A percentile compares a stretch with the other conserved stretches of the same genome.
These are phyloP conservation scores for Candida fluviatilis DNA, from an alignment of 805 yeast species.

Conservation along the genomic window DNA sequence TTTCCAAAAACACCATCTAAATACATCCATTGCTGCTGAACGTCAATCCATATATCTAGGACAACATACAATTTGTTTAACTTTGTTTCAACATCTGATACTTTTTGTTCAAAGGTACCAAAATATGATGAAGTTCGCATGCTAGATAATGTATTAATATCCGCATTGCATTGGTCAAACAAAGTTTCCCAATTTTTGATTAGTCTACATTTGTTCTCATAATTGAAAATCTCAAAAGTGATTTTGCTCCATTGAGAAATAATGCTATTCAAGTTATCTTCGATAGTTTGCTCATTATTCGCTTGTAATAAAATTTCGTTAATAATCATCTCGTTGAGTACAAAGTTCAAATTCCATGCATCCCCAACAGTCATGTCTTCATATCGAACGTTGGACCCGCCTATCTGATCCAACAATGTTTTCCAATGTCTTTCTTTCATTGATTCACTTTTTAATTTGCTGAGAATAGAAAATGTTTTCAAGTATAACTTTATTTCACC, in stretches of 20 bases:
- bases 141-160: slow-evolving; percentile 57
- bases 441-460: slow-evolving; percentile 50
- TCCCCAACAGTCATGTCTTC: slow-evolving; percentile 47
- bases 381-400: slow-evolving; percentile 13
- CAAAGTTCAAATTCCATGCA: slow-evolving; percentile 55
- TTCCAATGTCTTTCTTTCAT: slow-evolving; percentile 70
- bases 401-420: slow-evolving; percentile 34
- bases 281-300: slow-evolving; percentile 64
- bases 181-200: slow-evolving; percentile 66
- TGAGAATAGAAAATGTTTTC: slow-evolving; percentile 34
- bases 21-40: slow-evolving; percentile 86
- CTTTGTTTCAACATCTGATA: slow-evolving; percentile 50
- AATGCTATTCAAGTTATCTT: slow-evolving; percentile 50
- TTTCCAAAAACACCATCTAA: slow-evolving; percentile 71
- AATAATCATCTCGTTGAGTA: slow-evolving; percentile 41
- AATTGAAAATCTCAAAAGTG: slow-evolving; percentile 51
- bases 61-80: slow-evolving; percentile 49
- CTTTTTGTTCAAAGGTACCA: slow-evolving; percentile 55
- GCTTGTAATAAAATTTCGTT: slow-evolving; percentile 57
- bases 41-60: slow-evolving; percentile 73
- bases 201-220: slow-evolving; percentile 47
- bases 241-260: slow-evolving; percentile 52
- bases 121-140: slow-evolving; percentile 70
- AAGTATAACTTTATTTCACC: slow-evolving; percentile 36
- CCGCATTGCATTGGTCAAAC: slow-evolving; percentile 55